Base-by-base conservation (phyloP, 2,329 filamentous ascomycete species). In the Botrytis tulipae region DNA sequence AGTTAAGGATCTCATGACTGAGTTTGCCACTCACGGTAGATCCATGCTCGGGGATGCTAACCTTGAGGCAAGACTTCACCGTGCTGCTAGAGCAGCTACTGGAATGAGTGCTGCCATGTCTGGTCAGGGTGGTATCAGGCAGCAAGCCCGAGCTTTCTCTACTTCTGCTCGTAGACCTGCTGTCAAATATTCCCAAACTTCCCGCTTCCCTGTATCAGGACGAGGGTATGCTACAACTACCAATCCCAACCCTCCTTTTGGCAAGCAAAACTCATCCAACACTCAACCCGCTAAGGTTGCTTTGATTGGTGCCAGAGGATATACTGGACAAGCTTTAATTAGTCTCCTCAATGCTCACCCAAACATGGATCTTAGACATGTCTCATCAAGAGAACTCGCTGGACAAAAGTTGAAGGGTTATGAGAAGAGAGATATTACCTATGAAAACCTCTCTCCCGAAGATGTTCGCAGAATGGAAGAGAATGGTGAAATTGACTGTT, bases 251-350 rank as follows among this genome's bases (percentile, higher is more conserved):
- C 94, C 95, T 71, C 94, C 95, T 22, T 89, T 96, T 74, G 94
- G 93, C 73, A 91, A 91, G 84, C 95, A 94, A 86, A 97, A 97
- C 83, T 92, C 90, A 74, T 94, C 93, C 74, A 97, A 95, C 83
- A 88, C 89, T 74, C 88, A 89, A 75, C 92, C 93, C 18, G 90
- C 94, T 20, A 92, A 91, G 80, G 89, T 98, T 67, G 95, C 92
- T 62, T 87, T 98, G 72, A 97, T 98, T 77, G 95, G 95, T 76
- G 95, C 94, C 73, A 92, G 95, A 80, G 95, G 96, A 48, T 98
- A 97, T 82, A 98, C 95, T 71, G 95, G 96, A 59, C 93, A 97
- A 83, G 93, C 94, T 72, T 86, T 99, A 66, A 94, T 98, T 79
- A 91, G 90, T 75, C 89, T 99, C 32, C 86, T 99, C 68, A 96